Evolutionary conservation across 75 land plant species (phyloP).

Genomic region (Cupressus sempervirens): DNA sequence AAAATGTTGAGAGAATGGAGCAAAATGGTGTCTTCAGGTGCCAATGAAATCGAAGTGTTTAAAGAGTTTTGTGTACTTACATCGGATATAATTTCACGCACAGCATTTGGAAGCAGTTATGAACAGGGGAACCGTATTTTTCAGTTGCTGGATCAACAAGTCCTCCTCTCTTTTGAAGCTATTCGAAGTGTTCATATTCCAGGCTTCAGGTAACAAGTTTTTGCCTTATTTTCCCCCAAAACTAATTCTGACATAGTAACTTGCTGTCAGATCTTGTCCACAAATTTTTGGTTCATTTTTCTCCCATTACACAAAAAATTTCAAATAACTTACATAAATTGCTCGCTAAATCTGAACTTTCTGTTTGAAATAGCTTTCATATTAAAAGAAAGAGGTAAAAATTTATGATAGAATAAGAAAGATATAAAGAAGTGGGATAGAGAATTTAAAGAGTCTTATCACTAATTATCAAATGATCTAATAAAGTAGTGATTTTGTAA

Average conservation of each 20-base stretch:
- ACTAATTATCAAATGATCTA: too few relatives aligned
- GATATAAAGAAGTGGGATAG: too few relatives aligned
- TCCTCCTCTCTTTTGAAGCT: slow-evolving; percentile 14
- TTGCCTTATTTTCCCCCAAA: not conserved
- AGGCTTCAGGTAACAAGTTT: slow-evolving; percentile 35
- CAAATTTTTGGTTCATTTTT: not conserved
- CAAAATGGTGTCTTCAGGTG: not conserved
- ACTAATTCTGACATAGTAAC: too few relatives aligned
- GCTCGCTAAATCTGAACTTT: not conserved
- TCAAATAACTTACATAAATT: not conserved
- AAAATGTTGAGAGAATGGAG: slow-evolving; percentile 29
- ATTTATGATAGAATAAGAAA: too few relatives aligned
- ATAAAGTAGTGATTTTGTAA: too few relatives aligned
- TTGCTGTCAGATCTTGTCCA: not conserved
- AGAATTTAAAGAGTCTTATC: too few relatives aligned
- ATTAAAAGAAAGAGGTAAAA: too few relatives aligned
- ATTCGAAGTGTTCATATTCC: slow-evolving; percentile 33
- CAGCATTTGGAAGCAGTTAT: slow-evolving; percentile 27
- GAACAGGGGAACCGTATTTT: slow-evolving; percentile 21
- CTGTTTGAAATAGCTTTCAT: too few relatives aligned
- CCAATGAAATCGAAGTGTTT: slow-evolving; percentile 3
- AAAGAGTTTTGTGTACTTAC: not conserved
- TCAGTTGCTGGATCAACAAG: slow-evolving; percentile 10
- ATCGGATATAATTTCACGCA: slow-evolving; percentile 13
- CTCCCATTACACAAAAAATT: not conserved